A percentile compares a stretch with the other conserved stretches of the same genome.
These are phyloP conservation scores for Rutidosis leptorrhynchoides DNA, from an alignment of 129 eudicot species.

Conservation along the genomic window DNA sequence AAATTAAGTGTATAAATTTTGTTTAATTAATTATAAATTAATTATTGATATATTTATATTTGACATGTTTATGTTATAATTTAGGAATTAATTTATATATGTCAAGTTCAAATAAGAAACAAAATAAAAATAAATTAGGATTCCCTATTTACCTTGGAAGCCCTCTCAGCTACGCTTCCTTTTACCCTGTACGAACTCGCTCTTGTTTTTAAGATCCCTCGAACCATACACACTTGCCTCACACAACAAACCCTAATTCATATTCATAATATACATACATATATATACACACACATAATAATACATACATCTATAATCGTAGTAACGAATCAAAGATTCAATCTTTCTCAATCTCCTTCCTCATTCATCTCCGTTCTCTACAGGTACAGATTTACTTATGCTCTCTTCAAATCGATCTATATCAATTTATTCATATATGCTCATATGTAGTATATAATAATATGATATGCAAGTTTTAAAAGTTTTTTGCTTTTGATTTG, in stretches of 20 bases:
- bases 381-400: slow-evolving; percentile 26
- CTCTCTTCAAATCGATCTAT: slow-evolving; percentile 12
- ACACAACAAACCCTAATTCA: slow-evolving; percentile 33
- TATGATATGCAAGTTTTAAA: background rate
- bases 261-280: background rate
- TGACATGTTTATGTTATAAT: too few species aligned
- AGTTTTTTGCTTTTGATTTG: slow-evolving; percentile 3
- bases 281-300: background rate
- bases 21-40: too few species aligned
- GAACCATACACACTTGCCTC: background rate
- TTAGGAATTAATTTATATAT: too few species aligned
- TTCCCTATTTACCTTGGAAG: slow-evolving; percentile 5
- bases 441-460: too few species aligned
- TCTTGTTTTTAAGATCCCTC: slow-evolving; percentile 24
- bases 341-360: slow-evolving; percentile 11
- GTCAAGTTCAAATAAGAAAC: too few species aligned
- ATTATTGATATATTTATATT: too few species aligned
- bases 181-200: slow-evolving; percentile 26
- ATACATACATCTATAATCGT: background rate
- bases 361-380: slow-evolving; percentile 1
- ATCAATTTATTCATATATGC: background rate
- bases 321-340: slow-evolving; percentile 23
- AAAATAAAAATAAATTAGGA: background rate
- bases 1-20: too few species aligned
- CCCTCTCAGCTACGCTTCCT: slow-evolving; percentile 17